These are phyloP conservation scores for Metschnikowia anglica DNA, from an alignment of 805 yeast species.

Conservation along the genomic window DNA sequence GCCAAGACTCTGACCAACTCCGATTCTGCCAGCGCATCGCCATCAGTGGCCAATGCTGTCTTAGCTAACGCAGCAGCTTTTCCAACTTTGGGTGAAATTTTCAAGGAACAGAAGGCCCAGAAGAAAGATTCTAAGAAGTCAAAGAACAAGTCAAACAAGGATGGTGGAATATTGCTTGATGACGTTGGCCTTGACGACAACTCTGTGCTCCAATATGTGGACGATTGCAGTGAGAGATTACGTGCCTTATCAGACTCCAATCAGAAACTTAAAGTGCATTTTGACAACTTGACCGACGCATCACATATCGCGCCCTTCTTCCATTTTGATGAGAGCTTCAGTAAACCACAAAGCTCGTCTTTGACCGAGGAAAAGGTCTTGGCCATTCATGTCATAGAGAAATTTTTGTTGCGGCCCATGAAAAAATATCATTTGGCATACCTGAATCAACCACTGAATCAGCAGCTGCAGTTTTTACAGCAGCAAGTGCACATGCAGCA, in stretches of 20 bases:
- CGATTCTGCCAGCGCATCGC: slow-evolving; percentile 34
- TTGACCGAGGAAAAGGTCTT: slow-evolving; percentile 37
- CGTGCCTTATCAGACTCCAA: slow-evolving; percentile 35
- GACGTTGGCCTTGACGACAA: slow-evolving; percentile 50
- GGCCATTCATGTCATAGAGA: slow-evolving; percentile 43
- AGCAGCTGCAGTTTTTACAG: slow-evolving; percentile 25
- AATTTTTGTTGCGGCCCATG: slow-evolving; percentile 40
- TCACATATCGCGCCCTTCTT: slow-evolving; percentile 45
- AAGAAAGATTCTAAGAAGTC: slow-evolving; percentile 31
- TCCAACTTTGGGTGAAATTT: slow-evolving; percentile 56
- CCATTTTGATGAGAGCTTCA: slow-evolving; percentile 40
- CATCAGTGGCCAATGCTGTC: slow-evolving; percentile 36
- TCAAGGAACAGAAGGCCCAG: slow-evolving; percentile 37
- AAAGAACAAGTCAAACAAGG: slow-evolving; percentile 33
- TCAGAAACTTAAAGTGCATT: slow-evolving; percentile 41
- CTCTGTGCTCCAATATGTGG: slow-evolving; percentile 48
- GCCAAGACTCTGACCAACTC: slow-evolving; percentile 27
- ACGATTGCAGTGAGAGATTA: slow-evolving; percentile 45
- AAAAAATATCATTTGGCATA: slow-evolving; percentile 47
- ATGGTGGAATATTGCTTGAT: slow-evolving; percentile 41
- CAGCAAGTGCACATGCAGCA: slow-evolving; percentile 35
- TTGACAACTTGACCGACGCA: slow-evolving; percentile 29
- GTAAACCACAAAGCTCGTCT: slow-evolving; percentile 31
- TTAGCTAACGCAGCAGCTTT: slow-evolving; percentile 53
- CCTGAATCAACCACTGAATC: slow-evolving; percentile 43